Evolutionary conservation across 1,284 basidiomycete species (phyloP).

Genomic region (Xerocomus amazonicus): DNA sequence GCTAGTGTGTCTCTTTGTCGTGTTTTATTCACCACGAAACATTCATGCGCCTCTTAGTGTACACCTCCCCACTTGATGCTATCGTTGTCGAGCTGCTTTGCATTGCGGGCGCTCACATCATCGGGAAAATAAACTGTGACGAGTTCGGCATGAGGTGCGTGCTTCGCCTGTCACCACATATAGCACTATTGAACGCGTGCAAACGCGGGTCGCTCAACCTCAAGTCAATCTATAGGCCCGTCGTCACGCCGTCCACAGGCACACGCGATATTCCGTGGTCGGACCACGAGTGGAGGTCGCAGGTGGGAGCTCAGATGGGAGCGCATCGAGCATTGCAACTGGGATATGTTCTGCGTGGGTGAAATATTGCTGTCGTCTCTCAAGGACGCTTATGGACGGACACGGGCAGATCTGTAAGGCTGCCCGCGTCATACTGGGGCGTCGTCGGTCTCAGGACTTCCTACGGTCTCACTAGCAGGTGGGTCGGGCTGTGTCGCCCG

Average conservation of each 20-base stretch:
- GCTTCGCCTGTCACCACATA: background rate
- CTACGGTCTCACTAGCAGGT: slow-evolving; percentile 89
- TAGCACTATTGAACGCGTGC: background rate
- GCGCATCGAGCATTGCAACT: slow-evolving; percentile 77
- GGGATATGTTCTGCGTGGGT: slow-evolving; percentile 72
- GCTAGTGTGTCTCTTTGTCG: slow-evolving; percentile 40
- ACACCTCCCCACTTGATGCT: slow-evolving; percentile 82
- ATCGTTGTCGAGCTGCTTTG: slow-evolving; percentile 73
- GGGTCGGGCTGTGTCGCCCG: slow-evolving; percentile 6
- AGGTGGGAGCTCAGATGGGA: slow-evolving; percentile 83
- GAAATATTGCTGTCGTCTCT: slow-evolving; percentile 31
- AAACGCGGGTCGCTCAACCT: slow-evolving; percentile 64
- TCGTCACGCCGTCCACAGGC: slow-evolving; percentile 49
- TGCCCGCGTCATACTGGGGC: slow-evolving; percentile 94
- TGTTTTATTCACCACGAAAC: background rate
- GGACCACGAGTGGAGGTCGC: slow-evolving; percentile 56
- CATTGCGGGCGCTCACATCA: slow-evolving; percentile 64
- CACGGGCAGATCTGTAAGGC: slow-evolving; percentile 90
- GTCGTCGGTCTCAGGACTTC: slow-evolving; percentile 92
- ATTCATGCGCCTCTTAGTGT: slow-evolving; percentile 44
- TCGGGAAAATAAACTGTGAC: slow-evolving; percentile 94
- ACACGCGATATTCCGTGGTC: slow-evolving; percentile 21
- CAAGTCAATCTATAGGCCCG: slow-evolving; percentile 70
- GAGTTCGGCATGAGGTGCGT: slow-evolving; percentile 97
- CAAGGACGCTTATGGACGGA: slow-evolving; percentile 61